These are phyloP conservation scores for Tinospora cordifolia DNA, from an alignment of 164 flowering plant species.

Conservation along the genomic window DNA sequence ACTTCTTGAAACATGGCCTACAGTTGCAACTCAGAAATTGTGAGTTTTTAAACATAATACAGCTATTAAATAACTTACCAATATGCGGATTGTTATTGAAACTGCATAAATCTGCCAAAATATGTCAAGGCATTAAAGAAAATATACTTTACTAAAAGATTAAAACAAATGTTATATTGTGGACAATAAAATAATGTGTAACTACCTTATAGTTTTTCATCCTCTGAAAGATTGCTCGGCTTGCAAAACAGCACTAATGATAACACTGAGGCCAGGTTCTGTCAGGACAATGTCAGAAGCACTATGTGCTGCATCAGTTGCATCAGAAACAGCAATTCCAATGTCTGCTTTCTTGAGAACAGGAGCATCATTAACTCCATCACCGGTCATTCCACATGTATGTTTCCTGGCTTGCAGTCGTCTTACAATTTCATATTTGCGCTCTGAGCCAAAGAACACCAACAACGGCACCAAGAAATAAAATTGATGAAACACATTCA, in stretches of 20 bases:
- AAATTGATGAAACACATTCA: not conserved
- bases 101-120: constrained; percentile 78
- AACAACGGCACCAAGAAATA: not conserved
- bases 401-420: constrained; percentile 78
- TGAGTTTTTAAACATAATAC: not conserved
- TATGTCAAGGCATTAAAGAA: not conserved
- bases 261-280: constrained; percentile 87
- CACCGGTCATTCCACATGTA: constrained; percentile 95
- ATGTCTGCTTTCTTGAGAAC: constrained; percentile 90
- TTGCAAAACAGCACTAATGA: constrained; percentile 77
- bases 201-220: constrained; percentile 85
- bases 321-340: constrained; percentile 90
- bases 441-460: constrained; percentile 42
- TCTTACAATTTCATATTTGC: constrained; percentile 81
- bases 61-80: constrained; percentile 42
- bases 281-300: constrained; percentile 92
- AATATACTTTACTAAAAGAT: not conserved
- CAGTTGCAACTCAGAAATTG: not conserved
- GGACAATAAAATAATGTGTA: not conserved
- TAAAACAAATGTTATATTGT: not conserved
- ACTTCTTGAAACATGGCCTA: no score
- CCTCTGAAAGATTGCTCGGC: constrained; percentile 79
- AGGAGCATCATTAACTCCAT: constrained; percentile 95
- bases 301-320: constrained; percentile 93
- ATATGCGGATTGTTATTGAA: constrained; percentile 89